Evolutionary conservation across 306 rosid genomes (phyloP).

Genomic region (Lithocarpus polystachyus): DNA sequence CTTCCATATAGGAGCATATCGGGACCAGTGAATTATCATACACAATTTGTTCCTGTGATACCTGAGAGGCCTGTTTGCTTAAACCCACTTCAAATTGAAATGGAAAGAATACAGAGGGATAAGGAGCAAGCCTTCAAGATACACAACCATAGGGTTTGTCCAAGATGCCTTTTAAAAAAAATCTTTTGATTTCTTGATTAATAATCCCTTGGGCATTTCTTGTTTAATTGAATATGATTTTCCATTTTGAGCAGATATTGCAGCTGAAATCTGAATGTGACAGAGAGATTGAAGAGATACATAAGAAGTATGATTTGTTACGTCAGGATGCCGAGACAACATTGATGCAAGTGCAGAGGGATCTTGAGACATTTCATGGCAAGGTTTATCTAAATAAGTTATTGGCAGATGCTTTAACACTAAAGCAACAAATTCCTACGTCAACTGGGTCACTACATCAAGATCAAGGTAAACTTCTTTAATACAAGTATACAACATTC

Average conservation of each 20-base stretch:
- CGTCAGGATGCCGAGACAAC: constrained; percentile 14
- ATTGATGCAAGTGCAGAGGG: constrained; percentile 5
- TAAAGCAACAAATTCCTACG: not conserved
- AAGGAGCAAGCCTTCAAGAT: constrained; percentile 24
- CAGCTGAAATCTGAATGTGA: constrained; percentile 22
- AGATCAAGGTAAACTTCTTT: constrained; percentile 13
- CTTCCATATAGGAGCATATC: not conserved
- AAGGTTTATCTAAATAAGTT: constrained; percentile 19
- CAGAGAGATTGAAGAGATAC: constrained; percentile 18
- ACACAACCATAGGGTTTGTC: constrained; percentile 15
- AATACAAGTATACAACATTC: not conserved
- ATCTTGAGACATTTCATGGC: constrained; percentile 15
- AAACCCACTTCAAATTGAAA: constrained; percentile 25
- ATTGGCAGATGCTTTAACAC: constrained; percentile 23
- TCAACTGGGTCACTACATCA: not conserved
- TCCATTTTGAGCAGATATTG: constrained; percentile 11
- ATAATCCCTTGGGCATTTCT: not conserved
- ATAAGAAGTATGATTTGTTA: constrained; percentile 24
- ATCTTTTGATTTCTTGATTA: not conserved
- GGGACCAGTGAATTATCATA: not conserved
- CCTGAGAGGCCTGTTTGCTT: constrained; percentile 16
- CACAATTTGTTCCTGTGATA: constrained; percentile 6
- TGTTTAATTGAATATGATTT: constrained; percentile 9
- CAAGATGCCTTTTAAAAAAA: not conserved
- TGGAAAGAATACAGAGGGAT: constrained; percentile 21